A percentile compares a stretch with the other conserved stretches of the same genome.
Evolutionary conservation across 2,329 filamentous ascomycete genomes (phyloP).

Genomic region (Polychaeton citri): DNA sequence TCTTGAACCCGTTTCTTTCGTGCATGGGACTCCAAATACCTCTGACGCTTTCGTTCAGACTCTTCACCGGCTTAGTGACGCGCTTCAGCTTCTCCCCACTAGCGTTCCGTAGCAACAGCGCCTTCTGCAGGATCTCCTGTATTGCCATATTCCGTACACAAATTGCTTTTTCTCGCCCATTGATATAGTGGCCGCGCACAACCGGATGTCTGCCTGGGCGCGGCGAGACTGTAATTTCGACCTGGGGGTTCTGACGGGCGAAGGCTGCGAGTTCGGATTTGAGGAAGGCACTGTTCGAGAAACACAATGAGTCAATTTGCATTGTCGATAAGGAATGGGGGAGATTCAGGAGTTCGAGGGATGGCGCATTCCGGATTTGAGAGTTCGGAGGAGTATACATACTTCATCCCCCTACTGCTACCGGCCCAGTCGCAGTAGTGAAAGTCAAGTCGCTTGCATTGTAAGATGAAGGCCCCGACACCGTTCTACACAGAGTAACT

Average conservation of each 20-base stretch:
- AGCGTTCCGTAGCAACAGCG: conserved; percentile 56
- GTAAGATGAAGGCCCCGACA: conserved; percentile 88
- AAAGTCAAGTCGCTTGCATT: conserved; percentile 91
- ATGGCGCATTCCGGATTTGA: not conserved
- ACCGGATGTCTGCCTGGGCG: conserved; percentile 83
- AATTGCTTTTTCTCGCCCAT: conserved; percentile 70
- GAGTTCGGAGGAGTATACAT: conserved; percentile 25
- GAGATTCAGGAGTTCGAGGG: not conserved
- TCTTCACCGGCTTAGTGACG: conserved; percentile 45
- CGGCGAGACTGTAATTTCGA: conserved; percentile 86
- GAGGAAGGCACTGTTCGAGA: conserved; percentile 56
- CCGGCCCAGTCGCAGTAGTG: conserved; percentile 96
- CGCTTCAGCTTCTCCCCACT: conserved; percentile 60
- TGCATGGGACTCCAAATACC: conserved; percentile 54
- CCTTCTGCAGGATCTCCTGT: conserved; percentile 70
- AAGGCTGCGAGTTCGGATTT: conserved; percentile 63
- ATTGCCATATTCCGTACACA: conserved; percentile 79
- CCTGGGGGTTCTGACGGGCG: conserved; percentile 66
- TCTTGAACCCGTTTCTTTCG: conserved; percentile 35
- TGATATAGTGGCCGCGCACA: conserved; percentile 83
- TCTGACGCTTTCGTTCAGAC: conserved; percentile 50
- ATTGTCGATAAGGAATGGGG: too few relatives aligned
- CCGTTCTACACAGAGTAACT: conserved; percentile 57
- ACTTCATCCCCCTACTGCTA: conserved; percentile 93
- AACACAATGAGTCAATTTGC: too few relatives aligned